Evolutionary conservation across 2,329 filamentous ascomycete genomes (phyloP), one percentile per base, ranked within the genome.

Genomic region (Bipolaris oryzae): DNA sequence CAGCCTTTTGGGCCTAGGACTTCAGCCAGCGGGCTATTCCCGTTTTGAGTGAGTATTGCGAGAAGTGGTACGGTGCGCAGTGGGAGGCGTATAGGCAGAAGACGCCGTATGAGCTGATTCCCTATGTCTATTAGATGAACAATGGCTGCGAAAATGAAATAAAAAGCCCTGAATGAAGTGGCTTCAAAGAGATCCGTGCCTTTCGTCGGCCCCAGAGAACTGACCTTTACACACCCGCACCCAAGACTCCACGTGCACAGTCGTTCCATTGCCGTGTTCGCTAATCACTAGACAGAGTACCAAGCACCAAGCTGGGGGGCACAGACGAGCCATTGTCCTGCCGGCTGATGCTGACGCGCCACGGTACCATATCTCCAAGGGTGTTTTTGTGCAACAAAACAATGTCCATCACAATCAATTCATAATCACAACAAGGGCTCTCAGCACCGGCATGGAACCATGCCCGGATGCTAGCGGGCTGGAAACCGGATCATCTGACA

Each of bases 11-110:
- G 56, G 70, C 77, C n/a, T 76, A 66, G 42, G 78, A 83, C 62
- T 84, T 84, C 64, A 69, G 69, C 6, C 69, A 62, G 2, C 73
- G 78, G 3, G 77, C 70, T 1, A 77, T 85, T 28, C 81, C 81
- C 0, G 70, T 79, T 5, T 63, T 85, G 56, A 81, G 83, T 63
- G 71, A 78, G 53, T 84, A 85, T 63, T 81, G 82, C 63, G 64
- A 70, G 50, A 71, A 71, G 53, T 58, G 71, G 44, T 80, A 80
- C 58, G 77, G 77, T 0, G 68, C 71, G 33, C 71, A 73, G n/a
- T 80, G 77, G 76, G 58, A 67, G 23, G 62, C 71, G 50, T 77
- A 77, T 63, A 79, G 77, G 72, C 65, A 72, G 57, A 73, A 74
- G 52, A 77, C 76, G 2, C 74, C 69, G n/a, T 79, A 74, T 48